Percentiles rank a stretch among this genome's conserved stretches.
phyloP scores from a whole-genome alignment of 345 rosid species.

The Geranium rotundifolium region DNA sequence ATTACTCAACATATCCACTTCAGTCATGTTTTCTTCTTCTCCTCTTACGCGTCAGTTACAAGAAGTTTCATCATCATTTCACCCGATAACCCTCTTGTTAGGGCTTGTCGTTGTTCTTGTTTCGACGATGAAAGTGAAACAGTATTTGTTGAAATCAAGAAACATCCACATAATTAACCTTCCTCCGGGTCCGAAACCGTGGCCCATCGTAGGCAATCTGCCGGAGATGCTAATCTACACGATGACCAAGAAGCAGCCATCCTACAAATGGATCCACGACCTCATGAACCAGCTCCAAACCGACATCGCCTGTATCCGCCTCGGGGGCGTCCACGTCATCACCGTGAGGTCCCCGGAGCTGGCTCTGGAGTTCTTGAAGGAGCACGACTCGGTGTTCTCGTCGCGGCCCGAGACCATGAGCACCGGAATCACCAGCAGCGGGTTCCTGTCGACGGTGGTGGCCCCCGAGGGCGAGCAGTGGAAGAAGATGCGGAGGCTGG shows the following conservation, averaged over 20 bases:
- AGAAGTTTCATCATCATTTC: no score
- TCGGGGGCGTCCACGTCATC: constrained; percentile 8
- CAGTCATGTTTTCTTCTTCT: no score
- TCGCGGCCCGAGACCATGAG: constrained; percentile 16
- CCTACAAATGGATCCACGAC: background rate
- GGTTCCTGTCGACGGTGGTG: constrained; percentile 7
- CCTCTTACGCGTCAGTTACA: no score
- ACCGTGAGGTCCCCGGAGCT: constrained; percentile 20
- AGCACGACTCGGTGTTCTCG: constrained; percentile 23
- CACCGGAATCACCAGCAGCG: constrained; percentile 5
- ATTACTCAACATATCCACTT: no score
- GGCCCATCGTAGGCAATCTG: background rate
- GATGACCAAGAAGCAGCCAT: background rate
- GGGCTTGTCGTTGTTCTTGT: no score
- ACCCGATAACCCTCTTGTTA: no score
- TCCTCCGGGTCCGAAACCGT: background rate
- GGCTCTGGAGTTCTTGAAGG: constrained; percentile 25
- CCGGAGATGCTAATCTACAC: background rate
- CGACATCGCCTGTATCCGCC: background rate
- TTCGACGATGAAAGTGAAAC: no score
- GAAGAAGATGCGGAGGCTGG: constrained; percentile 35
- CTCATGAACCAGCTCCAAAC: background rate
- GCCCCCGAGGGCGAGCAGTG: constrained; percentile 23
- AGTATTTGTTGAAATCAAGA: no score
- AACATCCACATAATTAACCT: background rate